Conservation (phyloP, 225 moss, liverwort and hornwort species). For the Anthoceros angustus region DNA sequence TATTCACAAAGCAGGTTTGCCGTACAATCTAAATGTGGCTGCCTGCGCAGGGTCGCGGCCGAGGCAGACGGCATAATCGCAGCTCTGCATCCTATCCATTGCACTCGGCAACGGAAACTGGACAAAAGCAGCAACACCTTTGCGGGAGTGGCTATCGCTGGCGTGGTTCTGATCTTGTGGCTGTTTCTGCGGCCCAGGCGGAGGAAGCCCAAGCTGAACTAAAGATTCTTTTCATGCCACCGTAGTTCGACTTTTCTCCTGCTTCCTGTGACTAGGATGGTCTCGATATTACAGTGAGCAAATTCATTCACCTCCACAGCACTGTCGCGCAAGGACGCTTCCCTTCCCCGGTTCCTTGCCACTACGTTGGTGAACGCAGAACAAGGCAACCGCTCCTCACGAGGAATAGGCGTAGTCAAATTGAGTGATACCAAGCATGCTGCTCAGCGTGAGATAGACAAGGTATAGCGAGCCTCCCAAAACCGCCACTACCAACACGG, state of each 20-base stretch:
- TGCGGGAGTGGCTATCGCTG: constrained; percentile 29
- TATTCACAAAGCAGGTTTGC: neutral
- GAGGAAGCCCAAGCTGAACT: constrained; percentile 85
- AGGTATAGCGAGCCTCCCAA: constrained; percentile 55
- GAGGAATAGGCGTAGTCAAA: constrained; percentile 57
- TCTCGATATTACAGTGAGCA: no score
- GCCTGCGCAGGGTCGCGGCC: constrained; percentile 32
- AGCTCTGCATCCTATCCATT: constrained; percentile 82
- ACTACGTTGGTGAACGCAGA: no score
- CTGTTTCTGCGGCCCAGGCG: constrained; percentile 54
- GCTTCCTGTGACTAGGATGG: no score
- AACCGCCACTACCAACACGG: constrained; percentile 37
- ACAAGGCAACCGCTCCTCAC: no score
- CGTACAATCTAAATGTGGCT: neutral
- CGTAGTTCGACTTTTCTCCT: no score
- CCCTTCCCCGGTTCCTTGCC: no score
- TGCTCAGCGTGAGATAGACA: constrained; percentile 69
- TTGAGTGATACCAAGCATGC: constrained; percentile 81
- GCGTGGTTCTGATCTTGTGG: constrained; percentile 32
- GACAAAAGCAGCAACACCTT: constrained; percentile 30
- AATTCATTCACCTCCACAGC: no score
- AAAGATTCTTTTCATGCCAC: neutral
- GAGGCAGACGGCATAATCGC: constrained; percentile 44
- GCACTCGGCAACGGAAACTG: constrained; percentile 50
- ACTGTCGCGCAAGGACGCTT: no score